Evolutionary conservation across 108 stramenopile genomes (phyloP), one percentile per base, ranked within the genome.

Genomic region (Chaetoceros tenuissimus): DNA sequence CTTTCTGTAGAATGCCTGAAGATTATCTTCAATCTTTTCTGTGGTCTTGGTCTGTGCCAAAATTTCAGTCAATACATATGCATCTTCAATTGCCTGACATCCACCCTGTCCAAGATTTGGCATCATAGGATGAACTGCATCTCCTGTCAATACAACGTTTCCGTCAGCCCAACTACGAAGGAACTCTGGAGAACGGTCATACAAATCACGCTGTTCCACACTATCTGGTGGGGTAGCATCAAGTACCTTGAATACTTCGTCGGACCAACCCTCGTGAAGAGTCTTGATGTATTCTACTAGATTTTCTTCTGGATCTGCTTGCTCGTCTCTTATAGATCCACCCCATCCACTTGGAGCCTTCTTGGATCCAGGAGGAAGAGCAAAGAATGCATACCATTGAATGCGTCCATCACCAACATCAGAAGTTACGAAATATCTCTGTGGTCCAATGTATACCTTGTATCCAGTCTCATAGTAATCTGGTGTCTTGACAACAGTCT

Each of bases 351-450:
- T 80, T 18, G 86, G 85, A 46, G 88, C 92, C 60, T 80, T 84
- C 69, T 95, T 96, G 60, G 87, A 78, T 44, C 95, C 95, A 17
- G 97, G 92, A 24, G 97, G 95, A n/a, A 95, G 72, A n/a, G 92
- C 94, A 60, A 96, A 87, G 72, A 97, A 96, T 30, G 97, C 92
- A 62, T 97, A 97, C 97, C 97, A 97, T 75, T 97, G 97, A 63
- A 97, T 77, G 31, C 97, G 87, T 0, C 97, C 97, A 52, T 85
- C 78, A 5, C 97, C 97, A 13, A 97, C 94, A 80, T 97, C 97
- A 13, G 75, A 78, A 13, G 94, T 96, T n/a, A 97, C 97, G 60
- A 97, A 97, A 73, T 97, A 97, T 53, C 93, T 64, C 56, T 92
- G 78, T 2, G 97, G 94, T 28, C 95, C 97, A 63, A 97, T 95